Percentiles rank a stretch among this genome's conserved stretches.
Conservation (phyloP, 1,284 basidiomycete species). For the Sanghuangporus sanghuang region DNA sequence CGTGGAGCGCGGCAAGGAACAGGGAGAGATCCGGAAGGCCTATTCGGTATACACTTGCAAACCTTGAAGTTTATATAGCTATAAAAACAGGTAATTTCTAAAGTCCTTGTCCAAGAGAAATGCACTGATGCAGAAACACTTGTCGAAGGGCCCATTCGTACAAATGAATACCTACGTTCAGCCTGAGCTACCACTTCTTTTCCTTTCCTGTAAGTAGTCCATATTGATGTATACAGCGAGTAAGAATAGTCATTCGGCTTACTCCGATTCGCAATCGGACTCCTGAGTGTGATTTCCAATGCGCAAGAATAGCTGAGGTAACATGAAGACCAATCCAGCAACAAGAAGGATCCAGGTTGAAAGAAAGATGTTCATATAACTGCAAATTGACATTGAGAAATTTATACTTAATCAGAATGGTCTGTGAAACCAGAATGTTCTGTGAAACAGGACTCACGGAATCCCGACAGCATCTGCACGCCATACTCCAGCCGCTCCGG, state of each 20-base stretch:
- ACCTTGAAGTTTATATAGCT: too few relatives aligned
- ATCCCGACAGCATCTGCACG: constrained; percentile 28
- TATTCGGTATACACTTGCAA: too few relatives aligned
- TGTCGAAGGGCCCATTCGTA: too few relatives aligned
- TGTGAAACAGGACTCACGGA: constrained; percentile 22
- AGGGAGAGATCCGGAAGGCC: too few relatives aligned
- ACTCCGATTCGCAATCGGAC: neutral
- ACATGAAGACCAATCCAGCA: constrained; percentile 25
- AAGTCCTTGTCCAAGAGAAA: too few relatives aligned
- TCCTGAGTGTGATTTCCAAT: constrained; percentile 24
- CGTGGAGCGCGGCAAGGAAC: too few relatives aligned
- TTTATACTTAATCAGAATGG: neutral
- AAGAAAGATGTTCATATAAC: constrained; percentile 27
- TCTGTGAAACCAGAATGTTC: neutral
- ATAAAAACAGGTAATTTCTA: too few relatives aligned
- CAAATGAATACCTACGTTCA: too few relatives aligned
- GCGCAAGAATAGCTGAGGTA: constrained; percentile 27
- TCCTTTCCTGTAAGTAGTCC: too few relatives aligned
- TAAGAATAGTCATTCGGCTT: neutral
- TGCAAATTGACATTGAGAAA: neutral
- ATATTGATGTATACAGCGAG: too few relatives aligned
- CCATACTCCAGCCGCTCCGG: constrained; percentile 33
- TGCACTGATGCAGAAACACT: too few relatives aligned
- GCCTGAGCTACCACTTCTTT: too few relatives aligned
- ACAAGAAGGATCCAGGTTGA: constrained; percentile 27